phyloP scores from a whole-genome alignment of 208 protist species.

The Phytomonas serpens region DNA sequence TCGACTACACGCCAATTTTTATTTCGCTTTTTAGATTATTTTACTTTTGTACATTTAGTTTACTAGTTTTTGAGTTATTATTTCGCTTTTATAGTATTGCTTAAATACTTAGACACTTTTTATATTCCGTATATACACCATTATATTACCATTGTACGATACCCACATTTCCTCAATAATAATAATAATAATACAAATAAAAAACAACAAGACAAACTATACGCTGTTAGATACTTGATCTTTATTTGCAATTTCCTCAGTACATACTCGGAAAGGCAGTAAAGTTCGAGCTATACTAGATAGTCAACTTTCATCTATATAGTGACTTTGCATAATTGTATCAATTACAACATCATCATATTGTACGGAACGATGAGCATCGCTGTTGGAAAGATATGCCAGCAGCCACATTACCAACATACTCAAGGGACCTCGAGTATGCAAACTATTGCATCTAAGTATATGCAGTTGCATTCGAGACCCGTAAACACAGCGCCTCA shows the following conservation, averaged over 20 bases:
- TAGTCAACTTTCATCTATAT: not conserved
- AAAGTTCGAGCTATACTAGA: not conserved
- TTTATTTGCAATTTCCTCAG: not conserved
- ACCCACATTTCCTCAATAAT: not conserved
- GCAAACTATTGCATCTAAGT: not conserved
- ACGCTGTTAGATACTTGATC: not conserved
- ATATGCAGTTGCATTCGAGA: not conserved
- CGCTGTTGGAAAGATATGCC: not conserved
- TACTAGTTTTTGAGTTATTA: conserved; percentile 8
- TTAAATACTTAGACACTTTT: conserved; percentile 4
- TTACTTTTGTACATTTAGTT: conserved; percentile 6
- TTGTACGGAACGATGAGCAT: not conserved
- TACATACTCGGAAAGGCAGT: not conserved
- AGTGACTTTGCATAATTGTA: not conserved
- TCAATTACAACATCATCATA: not conserved
- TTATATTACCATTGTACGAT: not conserved
- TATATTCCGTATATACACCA: conserved; percentile 7
- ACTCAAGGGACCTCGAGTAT: not conserved
- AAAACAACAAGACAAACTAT: not conserved
- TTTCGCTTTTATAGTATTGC: conserved; percentile 10
- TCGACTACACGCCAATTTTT: not conserved
- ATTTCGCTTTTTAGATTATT: conserved; percentile 4
- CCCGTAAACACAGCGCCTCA: not conserved
- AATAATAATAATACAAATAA: not conserved
- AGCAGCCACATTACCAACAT: not conserved